phyloP scores from a whole-genome alignment of 257 asterid genomes.

The Ehretia macrophylla region DNA sequence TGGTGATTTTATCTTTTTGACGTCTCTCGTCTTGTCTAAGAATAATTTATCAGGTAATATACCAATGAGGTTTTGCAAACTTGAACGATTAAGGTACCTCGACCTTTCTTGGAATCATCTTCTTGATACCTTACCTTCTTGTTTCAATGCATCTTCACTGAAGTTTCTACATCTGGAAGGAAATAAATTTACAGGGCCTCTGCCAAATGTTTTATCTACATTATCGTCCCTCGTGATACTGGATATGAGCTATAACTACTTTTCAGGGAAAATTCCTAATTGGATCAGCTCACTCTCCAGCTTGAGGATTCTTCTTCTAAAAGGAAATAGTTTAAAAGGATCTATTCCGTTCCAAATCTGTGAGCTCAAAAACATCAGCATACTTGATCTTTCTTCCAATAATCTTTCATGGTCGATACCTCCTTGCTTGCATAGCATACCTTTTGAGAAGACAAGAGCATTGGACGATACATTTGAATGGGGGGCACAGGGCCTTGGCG shows the following conservation, averaged over 20 bases:
- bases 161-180: conserved; percentile 20
- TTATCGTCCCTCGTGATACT: conserved; percentile 24
- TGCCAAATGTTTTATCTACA: conserved; percentile 6
- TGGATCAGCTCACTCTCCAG: conserved; percentile 8
- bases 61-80: too few relatives aligned
- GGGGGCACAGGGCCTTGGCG: too few relatives aligned
- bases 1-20: too few relatives aligned
- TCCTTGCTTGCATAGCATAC: conserved; percentile 13
- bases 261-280: conserved; percentile 15
- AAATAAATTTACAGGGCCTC: conserved; percentile 7
- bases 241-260: conserved; percentile 5
- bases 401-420: conserved; percentile 7
- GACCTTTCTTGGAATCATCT: conserved; percentile 21
- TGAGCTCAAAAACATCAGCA: conserved; percentile 8
- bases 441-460: conserved; percentile 7
- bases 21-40: too few relatives aligned
- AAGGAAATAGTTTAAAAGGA: conserved; percentile 15
- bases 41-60: too few relatives aligned
- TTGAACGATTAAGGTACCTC: conserved; percentile 1
- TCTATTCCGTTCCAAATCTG: conserved; percentile 12
- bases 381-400: conserved; percentile 16
- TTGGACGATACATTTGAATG: too few relatives aligned
- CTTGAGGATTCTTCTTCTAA: conserved; percentile 9
- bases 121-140: conserved; percentile 18
- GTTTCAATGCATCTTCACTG: conserved; percentile 19